Evolutionary conservation across 306 rosid species (phyloP).

Genomic region (Acmispon strigosus): DNA sequence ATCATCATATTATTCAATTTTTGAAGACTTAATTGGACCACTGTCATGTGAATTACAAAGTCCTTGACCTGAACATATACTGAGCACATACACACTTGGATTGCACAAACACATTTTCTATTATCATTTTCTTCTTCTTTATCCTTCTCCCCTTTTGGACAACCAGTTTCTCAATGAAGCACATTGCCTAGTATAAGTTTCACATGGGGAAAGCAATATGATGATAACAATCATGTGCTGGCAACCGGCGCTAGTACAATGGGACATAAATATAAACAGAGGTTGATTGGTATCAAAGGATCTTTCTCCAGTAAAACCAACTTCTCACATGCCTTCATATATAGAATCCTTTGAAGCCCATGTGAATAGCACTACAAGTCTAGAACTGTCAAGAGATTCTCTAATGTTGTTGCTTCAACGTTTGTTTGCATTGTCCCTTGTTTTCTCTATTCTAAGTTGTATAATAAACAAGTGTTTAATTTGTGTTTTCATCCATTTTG

Average conservation of each 20-base stretch:
- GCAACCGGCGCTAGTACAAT: background rate
- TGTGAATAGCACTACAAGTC: conserved; percentile 15
- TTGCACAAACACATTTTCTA: too few relatives aligned
- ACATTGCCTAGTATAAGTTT: background rate
- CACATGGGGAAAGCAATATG: background rate
- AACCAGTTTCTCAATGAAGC: background rate
- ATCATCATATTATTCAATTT: too few relatives aligned
- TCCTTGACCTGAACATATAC: too few relatives aligned
- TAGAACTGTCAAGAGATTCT: background rate
- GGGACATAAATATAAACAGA: conserved; percentile 10
- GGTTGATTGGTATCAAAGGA: conserved; percentile 5
- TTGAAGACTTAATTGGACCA: too few relatives aligned
- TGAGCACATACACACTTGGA: too few relatives aligned
- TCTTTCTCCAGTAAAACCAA: conserved; percentile 16
- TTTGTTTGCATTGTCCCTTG: background rate
- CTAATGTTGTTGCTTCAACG: background rate
- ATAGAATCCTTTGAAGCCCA: conserved; percentile 16
- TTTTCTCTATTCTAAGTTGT: background rate
- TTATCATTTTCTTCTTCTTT: background rate
- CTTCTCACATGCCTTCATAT: conserved; percentile 26
- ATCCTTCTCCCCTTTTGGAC: background rate
- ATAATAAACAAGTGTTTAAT: background rate
- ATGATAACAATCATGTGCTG: conserved; percentile 29
- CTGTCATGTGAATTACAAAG: too few relatives aligned
- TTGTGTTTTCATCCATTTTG: background rate